Evolutionary conservation across 371 early-diverging fungal species (phyloP).

Genomic region (Sporodiniella umbellata): DNA sequence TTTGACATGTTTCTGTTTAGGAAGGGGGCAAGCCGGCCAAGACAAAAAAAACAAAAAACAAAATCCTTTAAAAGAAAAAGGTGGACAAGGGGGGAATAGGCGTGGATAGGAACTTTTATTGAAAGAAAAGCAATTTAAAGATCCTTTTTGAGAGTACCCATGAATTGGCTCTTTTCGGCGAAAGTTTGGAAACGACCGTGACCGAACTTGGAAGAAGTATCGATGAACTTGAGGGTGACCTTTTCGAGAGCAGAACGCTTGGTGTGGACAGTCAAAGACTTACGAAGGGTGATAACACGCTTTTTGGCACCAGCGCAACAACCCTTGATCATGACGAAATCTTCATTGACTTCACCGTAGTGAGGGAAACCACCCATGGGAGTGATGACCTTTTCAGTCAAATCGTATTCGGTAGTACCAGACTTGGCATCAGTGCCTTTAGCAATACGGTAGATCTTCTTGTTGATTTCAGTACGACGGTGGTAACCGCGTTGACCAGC

Average conservation of each 20-base stretch:
- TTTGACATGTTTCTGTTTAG: too few relatives aligned
- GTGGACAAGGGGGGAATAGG: too few relatives aligned
- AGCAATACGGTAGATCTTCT: conserved; percentile 99
- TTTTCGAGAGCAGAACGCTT: conserved; percentile 96
- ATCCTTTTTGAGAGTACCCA: conserved; percentile 95
- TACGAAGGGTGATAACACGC: conserved; percentile 99
- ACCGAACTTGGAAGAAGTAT: conserved; percentile 99
- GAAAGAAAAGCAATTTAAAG: conserved; percentile 20
- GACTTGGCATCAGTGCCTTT: conserved; percentile 83
- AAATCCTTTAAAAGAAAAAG: too few relatives aligned
- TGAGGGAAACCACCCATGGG: conserved; percentile 99
- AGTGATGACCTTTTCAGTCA: conserved; percentile 97
- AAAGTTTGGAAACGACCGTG: conserved; percentile 99
- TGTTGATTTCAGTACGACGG: conserved; percentile 99
- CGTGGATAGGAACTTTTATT: neutral
- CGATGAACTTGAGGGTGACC: conserved; percentile 97
- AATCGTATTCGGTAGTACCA: conserved; percentile 98
- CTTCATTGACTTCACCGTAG: conserved; percentile 98
- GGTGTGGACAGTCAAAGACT: conserved; percentile 95
- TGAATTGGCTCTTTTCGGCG: conserved; percentile 97
- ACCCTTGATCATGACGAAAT: conserved; percentile 99
- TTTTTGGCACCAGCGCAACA: conserved; percentile 97
- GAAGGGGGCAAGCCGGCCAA: too few relatives aligned
- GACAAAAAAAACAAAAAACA: too few relatives aligned
- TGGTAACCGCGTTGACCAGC: conserved; percentile 99